Percentiles rank a stretch among this genome's conserved stretches.
phyloP scores from a whole-genome alignment of 2,329 filamentous ascomycete species.

The Chrysoporthe austroafricana region DNA sequence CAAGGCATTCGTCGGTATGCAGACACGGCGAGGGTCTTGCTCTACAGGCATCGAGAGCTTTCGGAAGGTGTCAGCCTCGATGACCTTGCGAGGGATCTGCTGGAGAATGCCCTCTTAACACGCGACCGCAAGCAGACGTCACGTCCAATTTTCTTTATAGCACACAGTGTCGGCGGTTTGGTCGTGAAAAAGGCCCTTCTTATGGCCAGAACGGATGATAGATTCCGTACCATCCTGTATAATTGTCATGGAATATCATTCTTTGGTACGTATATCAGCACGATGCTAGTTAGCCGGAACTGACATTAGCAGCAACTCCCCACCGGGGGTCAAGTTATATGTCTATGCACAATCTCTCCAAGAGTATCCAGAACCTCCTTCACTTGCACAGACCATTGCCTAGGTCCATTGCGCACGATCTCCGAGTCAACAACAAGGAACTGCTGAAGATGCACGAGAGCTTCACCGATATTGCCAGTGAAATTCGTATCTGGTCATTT shows the following conservation, averaged over 20 bases:
- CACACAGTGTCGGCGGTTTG: slow-evolving; percentile 64
- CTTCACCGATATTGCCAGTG: slow-evolving; percentile 60
- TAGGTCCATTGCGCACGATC: slow-evolving; percentile 51
- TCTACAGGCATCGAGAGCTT: slow-evolving; percentile 54
- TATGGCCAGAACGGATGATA: slow-evolving; percentile 45
- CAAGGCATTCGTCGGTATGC: slow-evolving; percentile 55
- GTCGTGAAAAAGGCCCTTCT: slow-evolving; percentile 62
- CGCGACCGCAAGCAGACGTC: slow-evolving; percentile 37
- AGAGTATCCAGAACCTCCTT: slow-evolving; percentile 57
- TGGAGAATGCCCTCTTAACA: slow-evolving; percentile 47
- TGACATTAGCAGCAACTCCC: slow-evolving; percentile 52
- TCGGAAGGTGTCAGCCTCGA: slow-evolving; percentile 48
- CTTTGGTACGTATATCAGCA: slow-evolving; percentile 48
- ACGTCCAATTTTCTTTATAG: slow-evolving; percentile 63
- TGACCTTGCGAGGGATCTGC: slow-evolving; percentile 49
- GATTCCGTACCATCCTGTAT: slow-evolving; percentile 50
- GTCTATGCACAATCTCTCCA: slow-evolving; percentile 58
- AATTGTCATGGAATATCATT: slow-evolving; percentile 66
- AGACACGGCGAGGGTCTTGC: slow-evolving; percentile 52
- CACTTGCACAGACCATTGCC: slow-evolving; percentile 56
- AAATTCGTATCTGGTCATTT: slow-evolving; percentile 65
- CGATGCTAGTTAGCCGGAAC: not conserved
- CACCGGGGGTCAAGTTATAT: slow-evolving; percentile 67
- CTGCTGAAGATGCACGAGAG: slow-evolving; percentile 56
- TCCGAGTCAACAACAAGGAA: slow-evolving; percentile 54